These are phyloP conservation scores for Aphanomyces stellatus DNA, from an alignment of 352 stramenopile genomes.

Conservation along the genomic window DNA sequence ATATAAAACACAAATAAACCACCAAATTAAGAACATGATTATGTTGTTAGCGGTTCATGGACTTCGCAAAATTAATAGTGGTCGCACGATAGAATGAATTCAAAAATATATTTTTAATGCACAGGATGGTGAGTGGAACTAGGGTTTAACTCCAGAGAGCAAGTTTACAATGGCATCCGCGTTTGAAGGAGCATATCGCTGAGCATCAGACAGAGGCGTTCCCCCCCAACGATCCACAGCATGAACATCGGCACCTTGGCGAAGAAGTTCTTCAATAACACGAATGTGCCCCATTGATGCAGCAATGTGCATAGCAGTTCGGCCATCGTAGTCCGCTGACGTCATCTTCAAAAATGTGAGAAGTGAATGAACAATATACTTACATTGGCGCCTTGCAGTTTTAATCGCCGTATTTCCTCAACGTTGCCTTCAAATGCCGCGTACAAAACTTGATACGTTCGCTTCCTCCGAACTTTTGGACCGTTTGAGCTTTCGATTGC, in stretches of 20 bases:
- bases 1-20: neutral
- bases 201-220: slow-evolving; percentile 56
- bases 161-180: neutral
- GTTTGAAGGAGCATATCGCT: slow-evolving; percentile 25
- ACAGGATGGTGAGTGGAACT: too few relatives aligned
- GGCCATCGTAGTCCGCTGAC: slow-evolving; percentile 37
- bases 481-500: neutral
- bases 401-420: slow-evolving; percentile 8
- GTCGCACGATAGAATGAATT: too few relatives aligned
- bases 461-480: neutral
- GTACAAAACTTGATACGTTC: slow-evolving; percentile 1
- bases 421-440: slow-evolving; percentile 16
- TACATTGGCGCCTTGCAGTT: neutral
- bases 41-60: too few relatives aligned
- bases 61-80: too few relatives aligned
- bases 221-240: slow-evolving; percentile 53
- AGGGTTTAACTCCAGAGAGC: too few relatives aligned
- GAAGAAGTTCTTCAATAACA: slow-evolving; percentile 24
- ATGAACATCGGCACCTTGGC: slow-evolving; percentile 38
- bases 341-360: neutral
- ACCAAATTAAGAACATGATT: neutral
- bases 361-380: neutral
- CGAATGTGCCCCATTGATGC: slow-evolving; percentile 53
- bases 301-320: slow-evolving; percentile 63
- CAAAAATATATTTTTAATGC: too few relatives aligned